Base-by-base conservation (phyloP, 805 yeast species). In the Soucietia sequanensis region DNA sequence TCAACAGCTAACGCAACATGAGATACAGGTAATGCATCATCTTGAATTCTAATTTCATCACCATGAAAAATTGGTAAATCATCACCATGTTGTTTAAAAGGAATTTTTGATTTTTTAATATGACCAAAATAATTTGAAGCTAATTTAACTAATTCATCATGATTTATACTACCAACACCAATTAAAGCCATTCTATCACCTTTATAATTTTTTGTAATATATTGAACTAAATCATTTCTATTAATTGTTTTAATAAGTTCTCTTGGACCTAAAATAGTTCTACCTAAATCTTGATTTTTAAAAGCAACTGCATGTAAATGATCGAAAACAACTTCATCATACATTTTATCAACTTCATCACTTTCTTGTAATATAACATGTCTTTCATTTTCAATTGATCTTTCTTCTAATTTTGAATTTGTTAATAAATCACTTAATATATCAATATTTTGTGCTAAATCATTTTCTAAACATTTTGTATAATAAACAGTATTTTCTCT, bases 141-240 rank as follows among this genome's bases (percentile, higher is more conserved):
- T 40, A 80, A 71, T 44, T 70, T 54, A 17, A 89, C 95, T 37
- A 93, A 76, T 44, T 83, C 80, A 6, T 81, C 84, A 64, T 93
- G 99, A 50, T 87, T 78, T 16, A 93, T 95, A 29, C 90, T 83
- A 15, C 99, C 99, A 1, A 95, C 89, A 27, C 96, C 98, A 26
- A 90, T 95, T n/a, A 93, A 71, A 1, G 93, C 98, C 98, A 93
- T 93, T 54, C 98, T 74, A 64, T 93, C 97, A 27, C 97, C 95
- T 54, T 84, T 85, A 65, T 93, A 93, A 68, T 93, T 93, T 27
- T 82, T 79, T 22, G 73, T 65, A 52, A 93, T 93, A 62, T 90
- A 93, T 47, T 78, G 72, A 37, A 76, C 79, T 55, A 93, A 71
- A 58, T 93, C 96, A 5, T 70, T 66, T 54, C 87, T 75, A 44